Evolutionary conservation across 2,329 filamentous ascomycete species (phyloP).

Genomic region (Nigrospora sphaerica): DNA sequence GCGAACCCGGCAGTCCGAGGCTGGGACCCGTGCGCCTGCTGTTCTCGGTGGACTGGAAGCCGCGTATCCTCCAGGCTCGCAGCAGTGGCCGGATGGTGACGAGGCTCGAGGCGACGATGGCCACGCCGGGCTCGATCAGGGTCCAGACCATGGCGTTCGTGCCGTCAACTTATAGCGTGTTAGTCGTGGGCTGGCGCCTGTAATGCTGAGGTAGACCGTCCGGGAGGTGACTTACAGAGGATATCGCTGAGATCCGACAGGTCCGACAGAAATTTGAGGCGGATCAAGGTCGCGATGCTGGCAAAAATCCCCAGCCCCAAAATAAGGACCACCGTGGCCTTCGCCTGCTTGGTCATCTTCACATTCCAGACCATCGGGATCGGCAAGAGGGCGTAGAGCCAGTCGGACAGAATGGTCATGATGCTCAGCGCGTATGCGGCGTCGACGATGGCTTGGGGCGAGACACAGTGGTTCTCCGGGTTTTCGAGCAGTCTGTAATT

Average conservation of each 20-base stretch:
- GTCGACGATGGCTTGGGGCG: slow-evolving; percentile 32
- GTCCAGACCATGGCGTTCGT: slow-evolving; percentile 51
- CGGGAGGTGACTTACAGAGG: slow-evolving; percentile 31
- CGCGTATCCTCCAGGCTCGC: slow-evolving; percentile 36
- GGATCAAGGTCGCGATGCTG: slow-evolving; percentile 45
- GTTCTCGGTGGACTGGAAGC: slow-evolving; percentile 35
- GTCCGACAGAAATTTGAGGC: slow-evolving; percentile 39
- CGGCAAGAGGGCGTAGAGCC: slow-evolving; percentile 46
- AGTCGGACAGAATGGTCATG: slow-evolving; percentile 46
- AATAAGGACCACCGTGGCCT: slow-evolving; percentile 42
- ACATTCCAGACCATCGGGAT: slow-evolving; percentile 49
- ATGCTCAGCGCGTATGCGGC: slow-evolving; percentile 45
- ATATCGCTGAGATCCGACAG: slow-evolving; percentile 38
- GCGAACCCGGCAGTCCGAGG: slow-evolving; percentile 20
- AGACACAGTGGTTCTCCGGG: slow-evolving; percentile 32
- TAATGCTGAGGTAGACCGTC: background rate
- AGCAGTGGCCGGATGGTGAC: slow-evolving; percentile 49
- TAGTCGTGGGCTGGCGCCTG: slow-evolving; percentile 2
- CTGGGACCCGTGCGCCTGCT: slow-evolving; percentile 20
- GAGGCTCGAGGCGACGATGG: slow-evolving; percentile 46
- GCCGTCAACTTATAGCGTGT: slow-evolving; percentile 28
- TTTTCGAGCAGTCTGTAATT: slow-evolving; percentile 36
- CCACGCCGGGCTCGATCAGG: slow-evolving; percentile 48
- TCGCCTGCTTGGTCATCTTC: slow-evolving; percentile 44
- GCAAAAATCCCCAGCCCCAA: slow-evolving; percentile 46